Evolutionary conservation across 2,329 filamentous ascomycete genomes (phyloP).

Genomic region (Dactylellina drechsleri): DNA sequence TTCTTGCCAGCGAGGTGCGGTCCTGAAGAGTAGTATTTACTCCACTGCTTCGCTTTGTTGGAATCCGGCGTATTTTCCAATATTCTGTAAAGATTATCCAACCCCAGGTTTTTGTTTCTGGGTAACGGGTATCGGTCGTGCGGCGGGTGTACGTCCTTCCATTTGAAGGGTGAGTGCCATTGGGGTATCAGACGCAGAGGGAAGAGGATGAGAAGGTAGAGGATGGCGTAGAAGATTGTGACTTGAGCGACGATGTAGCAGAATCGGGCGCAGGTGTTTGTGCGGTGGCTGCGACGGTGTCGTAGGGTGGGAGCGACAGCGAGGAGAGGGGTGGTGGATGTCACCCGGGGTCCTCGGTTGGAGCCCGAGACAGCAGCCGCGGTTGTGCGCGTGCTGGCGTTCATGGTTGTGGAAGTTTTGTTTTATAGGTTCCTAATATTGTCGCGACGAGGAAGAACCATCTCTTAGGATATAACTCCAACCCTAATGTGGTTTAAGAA

Average conservation of each 20-base stretch:
- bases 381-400: slow-evolving; percentile 12
- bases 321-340: slow-evolving; percentile 36
- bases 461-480: neutral
- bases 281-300: slow-evolving; percentile 22
- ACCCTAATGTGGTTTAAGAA: neutral
- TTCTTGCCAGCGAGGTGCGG: slow-evolving; percentile 82
- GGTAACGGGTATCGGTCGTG: slow-evolving; percentile 46
- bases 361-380: slow-evolving; percentile 30
- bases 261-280: slow-evolving; percentile 43
- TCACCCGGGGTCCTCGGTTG: slow-evolving; percentile 13
- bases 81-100: slow-evolving; percentile 29
- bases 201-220: slow-evolving; percentile 43
- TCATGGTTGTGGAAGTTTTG: slow-evolving; percentile 6
- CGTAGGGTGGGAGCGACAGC: slow-evolving; percentile 19
- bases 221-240: slow-evolving; percentile 45
- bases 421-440: no score
- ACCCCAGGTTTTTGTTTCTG: slow-evolving; percentile 24
- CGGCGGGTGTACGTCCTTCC: slow-evolving; percentile 29
- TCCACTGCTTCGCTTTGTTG: slow-evolving; percentile 71
- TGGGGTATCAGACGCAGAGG: slow-evolving; percentile 34
- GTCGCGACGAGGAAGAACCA: neutral
- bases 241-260: slow-evolving; percentile 44
- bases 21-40: slow-evolving; percentile 79
- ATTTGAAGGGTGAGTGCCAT: slow-evolving; percentile 28
- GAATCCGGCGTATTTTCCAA: slow-evolving; percentile 32